Evolutionary conservation across 257 asterid genomes (phyloP).

Genomic region (Parsonsia alboflavescens): DNA sequence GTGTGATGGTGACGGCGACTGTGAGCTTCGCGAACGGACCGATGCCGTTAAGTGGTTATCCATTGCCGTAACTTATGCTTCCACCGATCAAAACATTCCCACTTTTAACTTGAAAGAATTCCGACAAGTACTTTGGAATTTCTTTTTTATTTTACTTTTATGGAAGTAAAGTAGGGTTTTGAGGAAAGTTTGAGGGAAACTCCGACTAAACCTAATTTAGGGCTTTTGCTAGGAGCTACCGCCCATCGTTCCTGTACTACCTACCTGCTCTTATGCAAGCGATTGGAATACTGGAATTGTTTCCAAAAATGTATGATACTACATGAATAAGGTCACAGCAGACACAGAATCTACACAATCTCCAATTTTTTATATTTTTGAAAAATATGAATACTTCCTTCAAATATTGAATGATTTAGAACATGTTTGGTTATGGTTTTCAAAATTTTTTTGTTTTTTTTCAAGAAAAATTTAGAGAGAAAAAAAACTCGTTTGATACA

Average conservation of each 20-base stretch:
- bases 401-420: too few species aligned
- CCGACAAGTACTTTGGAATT: too few species aligned
- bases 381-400: too few species aligned
- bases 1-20: constrained; percentile 93
- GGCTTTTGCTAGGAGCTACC: not conserved
- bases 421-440: too few species aligned
- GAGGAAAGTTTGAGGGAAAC: not conserved
- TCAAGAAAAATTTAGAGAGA: too few species aligned
- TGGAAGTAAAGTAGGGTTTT: not conserved
- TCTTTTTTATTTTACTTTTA: too few species aligned
- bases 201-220: not conserved
- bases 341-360: too few species aligned
- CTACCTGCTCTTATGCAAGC: not conserved
- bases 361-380: too few species aligned
- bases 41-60: constrained; percentile 53
- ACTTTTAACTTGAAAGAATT: not conserved
- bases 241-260: not conserved
- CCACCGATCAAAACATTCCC: not conserved
- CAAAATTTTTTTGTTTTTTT: too few species aligned
- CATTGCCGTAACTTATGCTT: constrained; percentile 7
- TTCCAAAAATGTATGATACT: not conserved
- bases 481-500: too few species aligned
- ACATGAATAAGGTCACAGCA: too few species aligned
- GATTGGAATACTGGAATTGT: too few species aligned
- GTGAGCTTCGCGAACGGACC: constrained; percentile 91